Evolutionary conservation across 192 early-diverging fungal species (phyloP).

Genomic region (Podila epicladia): DNA sequence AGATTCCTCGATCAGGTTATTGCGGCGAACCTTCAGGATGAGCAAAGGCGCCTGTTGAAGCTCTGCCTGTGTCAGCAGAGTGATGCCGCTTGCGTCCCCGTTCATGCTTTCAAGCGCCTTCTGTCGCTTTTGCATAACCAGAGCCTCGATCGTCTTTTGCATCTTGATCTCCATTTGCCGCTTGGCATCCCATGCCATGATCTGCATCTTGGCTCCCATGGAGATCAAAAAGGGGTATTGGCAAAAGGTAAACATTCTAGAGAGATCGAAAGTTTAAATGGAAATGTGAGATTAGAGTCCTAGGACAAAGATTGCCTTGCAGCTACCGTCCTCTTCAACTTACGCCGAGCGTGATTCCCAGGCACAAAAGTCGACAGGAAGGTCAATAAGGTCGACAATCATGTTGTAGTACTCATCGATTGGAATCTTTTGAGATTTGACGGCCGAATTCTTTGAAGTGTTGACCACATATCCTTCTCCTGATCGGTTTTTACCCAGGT

Average conservation of each 20-base stretch:
- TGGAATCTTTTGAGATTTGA: conserved; percentile 70
- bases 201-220: conserved; percentile 78
- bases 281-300: background rate
- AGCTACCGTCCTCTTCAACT: background rate
- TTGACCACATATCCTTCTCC: conserved; percentile 28
- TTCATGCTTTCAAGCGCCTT: conserved; percentile 16
- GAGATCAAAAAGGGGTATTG: conserved; percentile 86
- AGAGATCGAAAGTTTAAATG: background rate
- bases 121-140: conserved; percentile 25
- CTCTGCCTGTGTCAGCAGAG: conserved; percentile 29
- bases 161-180: conserved; percentile 81
- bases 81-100: conserved; percentile 11
- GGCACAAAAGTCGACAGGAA: conserved; percentile 76
- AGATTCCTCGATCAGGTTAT: conserved; percentile 79
- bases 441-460: conserved; percentile 67
- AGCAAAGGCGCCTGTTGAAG: conserved; percentile 61
- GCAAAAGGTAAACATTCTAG: conserved; percentile 81
- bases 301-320: too few relatives aligned
- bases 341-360: conserved; percentile 74
- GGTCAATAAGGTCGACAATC: conserved; percentile 75
- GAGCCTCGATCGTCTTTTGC: conserved; percentile 48
- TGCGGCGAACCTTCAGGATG: conserved; percentile 68
- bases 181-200: conserved; percentile 81
- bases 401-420: conserved; percentile 89
- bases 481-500: conserved; percentile 18